phyloP scores from a whole-genome alignment of 148 eudicot genomes.

The Drosera capensis region DNA sequence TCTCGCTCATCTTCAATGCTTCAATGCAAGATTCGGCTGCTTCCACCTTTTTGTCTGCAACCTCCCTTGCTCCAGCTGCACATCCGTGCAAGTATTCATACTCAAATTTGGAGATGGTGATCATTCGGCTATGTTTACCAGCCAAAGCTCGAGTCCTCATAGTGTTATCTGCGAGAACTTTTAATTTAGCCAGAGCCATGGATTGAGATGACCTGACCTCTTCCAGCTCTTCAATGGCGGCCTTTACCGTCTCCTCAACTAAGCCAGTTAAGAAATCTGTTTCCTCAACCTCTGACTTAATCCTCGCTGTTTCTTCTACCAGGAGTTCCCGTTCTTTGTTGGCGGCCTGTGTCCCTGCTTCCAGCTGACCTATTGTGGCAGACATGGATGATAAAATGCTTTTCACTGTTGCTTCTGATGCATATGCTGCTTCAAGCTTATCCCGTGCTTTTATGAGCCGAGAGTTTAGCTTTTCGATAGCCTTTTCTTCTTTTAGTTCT shows the following conservation, averaged over 20 bases:
- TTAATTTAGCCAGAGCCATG: slow-evolving; percentile 44
- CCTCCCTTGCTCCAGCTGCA: slow-evolving; percentile 44
- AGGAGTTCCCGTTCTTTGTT: slow-evolving; percentile 29
- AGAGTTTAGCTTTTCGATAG: slow-evolving; percentile 33
- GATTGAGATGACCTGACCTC: slow-evolving; percentile 40
- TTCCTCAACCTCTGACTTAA: slow-evolving; percentile 31
- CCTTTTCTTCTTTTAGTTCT: slow-evolving; percentile 31
- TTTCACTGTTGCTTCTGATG: slow-evolving; percentile 39
- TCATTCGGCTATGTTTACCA: slow-evolving; percentile 28
- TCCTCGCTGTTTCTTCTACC: slow-evolving; percentile 25
- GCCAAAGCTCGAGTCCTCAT: slow-evolving; percentile 40
- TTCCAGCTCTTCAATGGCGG: slow-evolving; percentile 46
- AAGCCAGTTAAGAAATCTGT: slow-evolving; percentile 30
- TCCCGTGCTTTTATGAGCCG: slow-evolving; percentile 54
- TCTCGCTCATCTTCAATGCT: slow-evolving; percentile 59
- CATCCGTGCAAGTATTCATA: slow-evolving; percentile 55
- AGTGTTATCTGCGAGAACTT: slow-evolving; percentile 28
- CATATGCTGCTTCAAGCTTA: slow-evolving; percentile 34
- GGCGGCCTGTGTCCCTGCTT: slow-evolving; percentile 26
- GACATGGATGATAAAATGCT: slow-evolving; percentile 28
- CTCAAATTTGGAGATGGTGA: slow-evolving; percentile 67
- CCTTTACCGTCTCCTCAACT: slow-evolving; percentile 35
- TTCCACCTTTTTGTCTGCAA: slow-evolving; percentile 69
- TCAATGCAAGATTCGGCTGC: slow-evolving; percentile 76
- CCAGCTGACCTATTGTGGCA: slow-evolving; percentile 29